phyloP scores from a whole-genome alignment of 805 yeast genomes.

The Clavispora asparagi region DNA sequence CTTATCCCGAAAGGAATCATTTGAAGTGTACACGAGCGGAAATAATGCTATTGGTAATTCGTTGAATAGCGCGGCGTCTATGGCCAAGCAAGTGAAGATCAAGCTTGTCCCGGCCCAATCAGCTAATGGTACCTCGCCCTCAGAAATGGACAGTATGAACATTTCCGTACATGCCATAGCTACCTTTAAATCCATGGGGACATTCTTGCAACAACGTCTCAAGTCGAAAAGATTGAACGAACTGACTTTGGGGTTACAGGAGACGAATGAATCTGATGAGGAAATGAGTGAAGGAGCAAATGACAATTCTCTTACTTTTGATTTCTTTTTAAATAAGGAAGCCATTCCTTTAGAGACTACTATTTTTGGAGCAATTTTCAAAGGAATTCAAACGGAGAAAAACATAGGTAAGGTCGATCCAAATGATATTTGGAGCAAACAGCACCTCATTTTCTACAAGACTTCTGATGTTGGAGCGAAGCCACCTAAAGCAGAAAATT shows the following conservation, averaged over 20 bases:
- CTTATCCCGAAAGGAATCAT: conserved; percentile 66
- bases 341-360: conserved; percentile 62
- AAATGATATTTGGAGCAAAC: conserved; percentile 51
- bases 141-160: conserved; percentile 25
- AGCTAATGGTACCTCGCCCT: too few species aligned
- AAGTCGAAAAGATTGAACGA: conserved; percentile 14
- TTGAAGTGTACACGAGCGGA: conserved; percentile 56
- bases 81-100: conserved; percentile 69
- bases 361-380: conserved; percentile 68
- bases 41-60: conserved; percentile 6
- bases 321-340: conserved; percentile 55
- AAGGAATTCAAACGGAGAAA: conserved; percentile 36
- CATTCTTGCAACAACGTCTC: conserved; percentile 41
- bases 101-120: conserved; percentile 30
- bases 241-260: neutral
- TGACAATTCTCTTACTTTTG: conserved; percentile 29
- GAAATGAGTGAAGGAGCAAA: neutral
- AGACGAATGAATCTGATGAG: neutral
- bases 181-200: conserved; percentile 48
- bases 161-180: conserved; percentile 57
- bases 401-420: conserved; percentile 39
- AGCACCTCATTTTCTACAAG: conserved; percentile 48
- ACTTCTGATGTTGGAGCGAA: neutral
- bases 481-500: too few species aligned
- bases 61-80: conserved; percentile 44